Conservation (phyloP, 371 early-diverging fungal species). For the Saksenaea oblongispora region DNA sequence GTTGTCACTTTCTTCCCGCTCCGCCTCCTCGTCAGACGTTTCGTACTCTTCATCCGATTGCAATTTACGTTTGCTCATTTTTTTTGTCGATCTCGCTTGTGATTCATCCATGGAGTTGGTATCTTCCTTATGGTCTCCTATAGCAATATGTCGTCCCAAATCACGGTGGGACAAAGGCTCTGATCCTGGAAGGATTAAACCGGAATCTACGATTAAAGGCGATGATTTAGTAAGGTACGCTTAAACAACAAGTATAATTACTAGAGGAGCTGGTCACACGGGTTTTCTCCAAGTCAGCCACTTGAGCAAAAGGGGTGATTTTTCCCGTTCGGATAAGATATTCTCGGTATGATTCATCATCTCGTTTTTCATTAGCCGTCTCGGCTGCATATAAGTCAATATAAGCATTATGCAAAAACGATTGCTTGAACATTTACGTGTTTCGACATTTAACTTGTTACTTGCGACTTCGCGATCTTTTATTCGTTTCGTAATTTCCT, state of each 20-base stretch:
- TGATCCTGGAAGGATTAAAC: slow-evolving; percentile 11
- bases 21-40: slow-evolving; percentile 18
- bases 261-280: background rate
- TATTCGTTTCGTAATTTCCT: slow-evolving; percentile 50
- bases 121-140: slow-evolving; percentile 6
- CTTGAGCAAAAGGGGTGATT: slow-evolving; percentile 72
- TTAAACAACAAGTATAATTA: background rate
- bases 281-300: slow-evolving; percentile 20
- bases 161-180: slow-evolving; percentile 28
- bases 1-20: slow-evolving; percentile 15
- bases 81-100: slow-evolving; percentile 12
- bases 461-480: slow-evolving; percentile 24
- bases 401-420: background rate
- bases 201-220: background rate
- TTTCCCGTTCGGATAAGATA: slow-evolving; percentile 74
- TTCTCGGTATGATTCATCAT: slow-evolving; percentile 62
- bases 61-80: slow-evolving; percentile 27
- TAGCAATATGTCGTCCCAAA: background rate
- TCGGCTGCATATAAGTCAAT: background rate
- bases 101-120: background rate
- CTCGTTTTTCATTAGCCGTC: slow-evolving; percentile 21
- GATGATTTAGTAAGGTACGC: background rate
- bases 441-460: slow-evolving; percentile 8
- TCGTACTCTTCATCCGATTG: slow-evolving; percentile 28
- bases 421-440: background rate